Percentiles rank a stretch among this genome's conserved stretches.
Conservation (phyloP, 805 yeast species). For the Sugiyamaella lignohabitans region DNA sequence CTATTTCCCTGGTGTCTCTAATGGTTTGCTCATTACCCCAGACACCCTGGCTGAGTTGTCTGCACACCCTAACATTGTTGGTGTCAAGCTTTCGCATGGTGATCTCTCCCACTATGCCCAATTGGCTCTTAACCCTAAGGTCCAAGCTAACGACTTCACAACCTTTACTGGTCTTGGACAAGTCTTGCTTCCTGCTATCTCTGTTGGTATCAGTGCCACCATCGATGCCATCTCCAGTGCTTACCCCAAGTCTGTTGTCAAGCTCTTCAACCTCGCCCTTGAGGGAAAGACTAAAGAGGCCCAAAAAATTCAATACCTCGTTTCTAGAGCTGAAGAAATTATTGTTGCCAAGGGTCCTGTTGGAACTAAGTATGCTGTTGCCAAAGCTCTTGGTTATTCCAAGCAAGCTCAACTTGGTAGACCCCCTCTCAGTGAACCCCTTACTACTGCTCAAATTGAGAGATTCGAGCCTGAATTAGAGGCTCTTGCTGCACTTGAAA, state of each 20-base stretch:
- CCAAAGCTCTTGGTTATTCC: slow-evolving; percentile 34
- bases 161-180: slow-evolving; percentile 49
- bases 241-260: slow-evolving; percentile 44
- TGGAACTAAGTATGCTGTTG: slow-evolving; percentile 43
- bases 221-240: slow-evolving; percentile 50
- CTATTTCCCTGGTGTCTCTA: slow-evolving; percentile 47
- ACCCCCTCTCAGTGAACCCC: slow-evolving; percentile 33
- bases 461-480: slow-evolving; percentile 15
- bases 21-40: slow-evolving; percentile 36
- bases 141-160: slow-evolving; percentile 37
- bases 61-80: slow-evolving; percentile 42
- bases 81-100: slow-evolving; percentile 47
- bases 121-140: slow-evolving; percentile 39
- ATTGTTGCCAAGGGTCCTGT: slow-evolving; percentile 40
- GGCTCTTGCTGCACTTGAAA: slow-evolving; percentile 18
- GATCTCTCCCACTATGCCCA: slow-evolving; percentile 43
- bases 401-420: slow-evolving; percentile 3
- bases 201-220: slow-evolving; percentile 45
- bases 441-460: slow-evolving; percentile 13
- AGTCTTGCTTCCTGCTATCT: slow-evolving; percentile 41
- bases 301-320: slow-evolving; percentile 36
- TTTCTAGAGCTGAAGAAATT: slow-evolving; percentile 42
- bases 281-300: slow-evolving; percentile 41
- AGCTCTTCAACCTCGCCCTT: slow-evolving; percentile 35
- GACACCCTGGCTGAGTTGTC: slow-evolving; percentile 38